Evolutionary conservation across 495 filamentous ascomycete species (phyloP), one percentile per base, ranked within the genome.

Genomic region (Penicillium desertorum): DNA sequence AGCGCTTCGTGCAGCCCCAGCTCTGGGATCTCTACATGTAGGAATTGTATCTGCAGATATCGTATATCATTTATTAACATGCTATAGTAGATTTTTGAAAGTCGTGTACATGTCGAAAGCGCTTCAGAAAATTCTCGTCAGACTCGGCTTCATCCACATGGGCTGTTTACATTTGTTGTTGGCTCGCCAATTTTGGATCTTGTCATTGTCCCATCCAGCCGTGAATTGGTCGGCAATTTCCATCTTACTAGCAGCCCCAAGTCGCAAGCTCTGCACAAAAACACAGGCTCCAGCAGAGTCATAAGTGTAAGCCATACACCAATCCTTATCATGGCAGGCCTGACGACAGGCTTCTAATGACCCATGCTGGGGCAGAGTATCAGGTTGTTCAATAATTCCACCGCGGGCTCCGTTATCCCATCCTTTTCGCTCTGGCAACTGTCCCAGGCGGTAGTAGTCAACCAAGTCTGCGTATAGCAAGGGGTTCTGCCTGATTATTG

Each of bases 361-460:
- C 10, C 30, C 49, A 48, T 73, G 64, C 17, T 55, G 53, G 10
- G 62, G 69, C 4, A 61, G 60, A 1, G 59, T 58, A 8, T 70
- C 58, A 19, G 59, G 57, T 0, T 59, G 62, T 36, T 73, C 65
- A 14, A 65, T 57, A 23, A 61, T 62, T 11, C 66, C 64, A 23
- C 64, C 64, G 60, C 61, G 70, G 34, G 69, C 70, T 12, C 66
- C 64, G 45, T 76, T 76, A 51, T 76, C 69, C 73, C 73, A 76
- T 22, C 71, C 62, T 5, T 62, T 14, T 7, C 56, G 60, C 30
- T 65, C 55, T 1, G 60, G 39, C 32, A 61, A 23, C 3, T 53
- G 32, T 22, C 58, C 69, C 5, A 70, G 37, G 19, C 56, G 44
- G n/a, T 57, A 54, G 27, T 67, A 71, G 2, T 72, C 58, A 45